Evolutionary conservation across 805 yeast species (phyloP).

Genomic region (Tetrapisispora pingtungensis): DNA sequence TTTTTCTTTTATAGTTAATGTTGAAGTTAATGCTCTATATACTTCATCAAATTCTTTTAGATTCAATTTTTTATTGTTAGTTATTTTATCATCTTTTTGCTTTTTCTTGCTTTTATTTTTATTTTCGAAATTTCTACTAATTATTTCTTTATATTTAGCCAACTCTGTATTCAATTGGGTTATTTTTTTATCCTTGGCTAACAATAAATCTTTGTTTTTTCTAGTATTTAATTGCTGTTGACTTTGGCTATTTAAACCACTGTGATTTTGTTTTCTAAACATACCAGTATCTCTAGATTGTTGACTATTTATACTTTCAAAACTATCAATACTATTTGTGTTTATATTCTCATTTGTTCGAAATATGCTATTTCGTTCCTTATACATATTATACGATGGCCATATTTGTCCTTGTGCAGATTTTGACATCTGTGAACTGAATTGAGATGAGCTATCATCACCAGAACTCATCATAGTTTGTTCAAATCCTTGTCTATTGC

Average conservation of each 20-base stretch:
- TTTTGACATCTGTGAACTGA: background rate
- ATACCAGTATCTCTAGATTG: background rate
- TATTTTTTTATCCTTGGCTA: background rate
- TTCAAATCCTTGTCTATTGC: background rate
- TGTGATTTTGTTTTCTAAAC: background rate
- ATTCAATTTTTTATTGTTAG: background rate
- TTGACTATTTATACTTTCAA: background rate
- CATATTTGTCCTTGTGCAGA: background rate
- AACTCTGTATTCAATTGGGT: background rate
- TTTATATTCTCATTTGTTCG: background rate
- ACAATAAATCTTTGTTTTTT: background rate
- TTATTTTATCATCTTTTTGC: background rate
- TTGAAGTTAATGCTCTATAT: constrained; percentile 38
- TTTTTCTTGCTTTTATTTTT: constrained; percentile 7
- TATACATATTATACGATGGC: background rate
- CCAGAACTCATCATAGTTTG: background rate
- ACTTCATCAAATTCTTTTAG: constrained; percentile 38
- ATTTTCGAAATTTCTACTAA: constrained; percentile 15
- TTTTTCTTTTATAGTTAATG: constrained; percentile 35
- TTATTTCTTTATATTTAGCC: background rate
- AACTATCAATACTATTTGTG: too few species aligned
- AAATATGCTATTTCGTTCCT: background rate
- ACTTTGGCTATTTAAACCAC: background rate
- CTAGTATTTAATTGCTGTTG: too few species aligned
- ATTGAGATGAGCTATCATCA: background rate